Conservation (phyloP, 495 filamentous ascomycete species). For the Daldinia concentrica region DNA sequence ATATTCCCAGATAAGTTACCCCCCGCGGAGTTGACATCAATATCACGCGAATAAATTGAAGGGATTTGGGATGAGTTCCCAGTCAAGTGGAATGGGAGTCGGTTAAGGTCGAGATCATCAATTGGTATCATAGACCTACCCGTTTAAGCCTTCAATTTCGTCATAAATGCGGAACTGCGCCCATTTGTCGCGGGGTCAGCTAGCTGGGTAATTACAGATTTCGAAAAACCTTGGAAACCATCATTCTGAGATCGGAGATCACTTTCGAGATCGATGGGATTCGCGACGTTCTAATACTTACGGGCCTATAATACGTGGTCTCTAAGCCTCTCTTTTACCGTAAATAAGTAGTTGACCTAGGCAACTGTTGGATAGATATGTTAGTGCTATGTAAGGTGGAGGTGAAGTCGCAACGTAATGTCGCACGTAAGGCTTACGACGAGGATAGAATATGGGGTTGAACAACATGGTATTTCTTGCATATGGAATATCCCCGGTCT, state of each 20-base stretch:
- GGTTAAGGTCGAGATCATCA: conserved; percentile 23
- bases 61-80: not conserved
- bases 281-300: not conserved
- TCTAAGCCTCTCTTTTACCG: not conserved
- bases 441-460: conserved; percentile 25
- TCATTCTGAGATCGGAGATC: conserved; percentile 25
- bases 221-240: conserved; percentile 20
- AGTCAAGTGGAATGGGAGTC: not conserved
- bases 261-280: conserved; percentile 20
- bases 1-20: not conserved
- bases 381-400: not conserved
- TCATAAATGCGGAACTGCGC: conserved; percentile 37
- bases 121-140: conserved; percentile 31
- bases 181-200: conserved; percentile 34
- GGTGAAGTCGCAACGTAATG: conserved; percentile 19
- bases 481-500: conserved; percentile 22
- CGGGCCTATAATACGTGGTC: not conserved
- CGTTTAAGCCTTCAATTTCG: conserved; percentile 31
- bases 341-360: not conserved
- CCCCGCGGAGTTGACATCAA: not conserved
- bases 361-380: not conserved
- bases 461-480: conserved; percentile 29
- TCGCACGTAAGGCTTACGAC: conserved; percentile 40
- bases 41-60: not conserved
- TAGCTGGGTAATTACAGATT: conserved; percentile 10